Conservation (phyloP, 73 alveolate species). For the Symbiodinium pilosum region DNA sequence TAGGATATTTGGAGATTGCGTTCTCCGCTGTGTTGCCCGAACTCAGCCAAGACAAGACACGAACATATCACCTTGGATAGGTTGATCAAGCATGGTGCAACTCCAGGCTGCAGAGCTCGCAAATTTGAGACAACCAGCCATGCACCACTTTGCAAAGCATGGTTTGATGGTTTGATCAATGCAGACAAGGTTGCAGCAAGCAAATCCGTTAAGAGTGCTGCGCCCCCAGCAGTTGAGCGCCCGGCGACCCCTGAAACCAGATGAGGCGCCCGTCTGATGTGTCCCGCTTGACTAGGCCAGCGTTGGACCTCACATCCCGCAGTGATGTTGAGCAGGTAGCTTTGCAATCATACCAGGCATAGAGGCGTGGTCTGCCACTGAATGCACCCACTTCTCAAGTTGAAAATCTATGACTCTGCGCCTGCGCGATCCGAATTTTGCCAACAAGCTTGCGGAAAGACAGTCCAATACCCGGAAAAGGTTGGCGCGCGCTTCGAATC, state of each 20-base stretch:
- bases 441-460: background rate
- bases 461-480: background rate
- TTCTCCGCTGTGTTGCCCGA: background rate
- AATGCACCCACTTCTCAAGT: background rate
- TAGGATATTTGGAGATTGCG: background rate
- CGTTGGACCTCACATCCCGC: background rate
- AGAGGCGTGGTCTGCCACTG: background rate
- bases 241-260: background rate
- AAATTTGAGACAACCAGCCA: background rate
- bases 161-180: background rate
- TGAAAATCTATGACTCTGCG: background rate
- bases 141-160: no score
- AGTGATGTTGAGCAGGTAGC: background rate
- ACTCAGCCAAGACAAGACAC: background rate
- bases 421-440: background rate
- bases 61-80: conserved; percentile 40
- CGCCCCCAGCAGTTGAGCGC: background rate
- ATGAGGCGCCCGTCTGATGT: no score
- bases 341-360: background rate
- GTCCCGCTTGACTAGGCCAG: background rate
- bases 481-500: background rate
- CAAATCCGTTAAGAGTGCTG: background rate
- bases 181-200: conserved; percentile 33
- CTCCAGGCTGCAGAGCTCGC: conserved; percentile 14
- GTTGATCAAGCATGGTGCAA: conserved; percentile 6